Conservation (phyloP, 2,329 filamentous ascomycete genomes). For the Pyrenophora graminea region DNA sequence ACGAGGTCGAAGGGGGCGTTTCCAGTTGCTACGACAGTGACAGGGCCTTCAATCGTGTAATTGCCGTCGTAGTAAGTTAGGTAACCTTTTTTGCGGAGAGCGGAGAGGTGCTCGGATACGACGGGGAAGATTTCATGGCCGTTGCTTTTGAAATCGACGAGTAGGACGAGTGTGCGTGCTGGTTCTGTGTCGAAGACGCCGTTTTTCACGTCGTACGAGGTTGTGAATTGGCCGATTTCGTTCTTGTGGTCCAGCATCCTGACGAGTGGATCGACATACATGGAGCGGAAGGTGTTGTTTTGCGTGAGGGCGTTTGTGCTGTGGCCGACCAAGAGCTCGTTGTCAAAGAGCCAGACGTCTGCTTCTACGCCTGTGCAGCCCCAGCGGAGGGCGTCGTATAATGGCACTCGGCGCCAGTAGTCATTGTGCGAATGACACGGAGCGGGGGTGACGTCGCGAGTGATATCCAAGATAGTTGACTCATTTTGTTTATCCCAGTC, state of each 20-base stretch:
- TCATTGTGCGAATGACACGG: conserved; percentile 64
- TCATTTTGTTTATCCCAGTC: conserved; percentile 50
- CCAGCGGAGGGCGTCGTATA: conserved; percentile 59
- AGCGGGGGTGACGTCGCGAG: conserved; percentile 55
- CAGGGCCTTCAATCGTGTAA: conserved; percentile 47
- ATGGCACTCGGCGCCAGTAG: conserved; percentile 60
- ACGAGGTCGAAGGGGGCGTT: conserved; percentile 57
- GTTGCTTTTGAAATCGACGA: conserved; percentile 57
- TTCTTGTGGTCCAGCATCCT: conserved; percentile 57
- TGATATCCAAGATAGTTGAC: conserved; percentile 53
- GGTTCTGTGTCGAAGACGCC: conserved; percentile 59
- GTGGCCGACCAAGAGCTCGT: conserved; percentile 62
- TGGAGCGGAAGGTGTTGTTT: conserved; percentile 53
- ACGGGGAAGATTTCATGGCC: conserved; percentile 44
- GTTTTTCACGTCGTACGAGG: conserved; percentile 37
- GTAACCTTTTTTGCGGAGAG: conserved; percentile 55
- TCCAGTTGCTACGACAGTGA: conserved; percentile 60
- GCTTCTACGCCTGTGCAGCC: conserved; percentile 62
- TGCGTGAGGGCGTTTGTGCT: conserved; percentile 52
- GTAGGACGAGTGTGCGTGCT: conserved; percentile 54
- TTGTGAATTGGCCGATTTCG: conserved; percentile 40
- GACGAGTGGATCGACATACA: conserved; percentile 60
- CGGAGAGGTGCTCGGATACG: conserved; percentile 49
- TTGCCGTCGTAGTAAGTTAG: conserved; percentile 57
- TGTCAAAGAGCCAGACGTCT: conserved; percentile 60